Evolutionary conservation across 768 basidiomycete genomes (phyloP), one percentile per base, ranked within the genome.

Genomic region (Rhizopogon sp.): DNA sequence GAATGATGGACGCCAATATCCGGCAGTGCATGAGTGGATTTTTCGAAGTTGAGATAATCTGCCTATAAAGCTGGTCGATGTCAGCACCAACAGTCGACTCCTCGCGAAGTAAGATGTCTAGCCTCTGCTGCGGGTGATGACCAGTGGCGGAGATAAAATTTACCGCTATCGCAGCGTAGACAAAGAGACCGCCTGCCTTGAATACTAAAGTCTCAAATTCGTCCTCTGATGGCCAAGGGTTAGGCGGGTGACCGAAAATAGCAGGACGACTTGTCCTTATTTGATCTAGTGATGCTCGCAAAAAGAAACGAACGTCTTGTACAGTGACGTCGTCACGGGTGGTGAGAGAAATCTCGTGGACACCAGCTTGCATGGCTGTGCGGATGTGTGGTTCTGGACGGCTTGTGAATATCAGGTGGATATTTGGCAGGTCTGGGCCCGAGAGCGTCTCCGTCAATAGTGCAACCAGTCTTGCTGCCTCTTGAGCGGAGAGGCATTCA

Each of bases 121-220:
- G 46, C n/a, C 33, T 47, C 13, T 46, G 17, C 13, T 22, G 17
- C 1, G 46, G 13, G 2, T 35, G 13, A 8, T 35, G 46, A 35
- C 46, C 20, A 2, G 5, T 25, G 41, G 56, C 45, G 3, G 49
- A 47, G 8, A 64, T 42, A 33, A 60, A 64, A 53, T 52, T 56
- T 37, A 64, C 25, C 8, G 49, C 54, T 9, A 59, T 62, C 1
- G 57, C 50, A 5, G 63, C 56, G 20, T 60, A 59, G 3, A 64
- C 41, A 29, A 62, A 62, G 7, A 54, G 53, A 14, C 61, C 61
- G 8, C 20, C 42, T 9, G 63, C 53, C 20, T 50, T 58, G 1
- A 39, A 45, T 1, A 54, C 53, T 10, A 20, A 20, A 20, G 20
- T 20, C 20, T 20, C 20, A 20, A 20, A 20, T 20, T 20, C 20